Base-by-base conservation (phyloP, 768 basidiomycete genomes). In the Leccinum rimulosum region DNA sequence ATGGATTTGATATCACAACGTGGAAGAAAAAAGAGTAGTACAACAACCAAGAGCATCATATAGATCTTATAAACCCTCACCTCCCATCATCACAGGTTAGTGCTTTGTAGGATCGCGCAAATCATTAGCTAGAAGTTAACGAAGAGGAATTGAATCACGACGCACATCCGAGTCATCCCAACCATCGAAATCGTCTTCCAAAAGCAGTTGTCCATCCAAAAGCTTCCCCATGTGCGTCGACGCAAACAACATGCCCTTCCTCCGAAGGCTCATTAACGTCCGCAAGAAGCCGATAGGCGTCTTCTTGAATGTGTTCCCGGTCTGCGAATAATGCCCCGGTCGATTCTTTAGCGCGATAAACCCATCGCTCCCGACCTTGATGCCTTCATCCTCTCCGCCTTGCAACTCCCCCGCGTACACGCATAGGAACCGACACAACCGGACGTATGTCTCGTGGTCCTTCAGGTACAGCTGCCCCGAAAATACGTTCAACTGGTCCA, bases 201-300 rank as follows among this genome's bases (percentile, higher is more conserved):
- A 62, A 45, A 78, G 61, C 2, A 57, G 22, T 25, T 66, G 65
- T 28, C 66, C 71, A 43, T 70, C 60, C 28, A 81, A 43, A 30
- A 80, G 66, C 48, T 74, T 74, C 2, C 80, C 80, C 63, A 80
- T 64, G 58, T 82, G 79, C 5, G 80, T 81, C 36, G 51, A 51
- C 14, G 62, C 50, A 60, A 72, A 82, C 11, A 64, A 57, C 66
- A 73, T 64, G 6, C 78, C 79, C 55, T 78, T 82, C 64, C 79
- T 72, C 6, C 79, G 73, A 43, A 75, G 57, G 11, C 58, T 19
- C 7, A 69, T 55, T 49, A 72, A 49, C 6, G 25, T 54, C 43
- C 54, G 61, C 53, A 74, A 25, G 12, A 71, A 68, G 10, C 57
- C 45, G 1, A 81, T 19, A 4, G 78, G 80, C 25, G 74, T 76